phyloP scores from a whole-genome alignment of 139 green algal genomes.

The Chlorella sp. region DNA sequence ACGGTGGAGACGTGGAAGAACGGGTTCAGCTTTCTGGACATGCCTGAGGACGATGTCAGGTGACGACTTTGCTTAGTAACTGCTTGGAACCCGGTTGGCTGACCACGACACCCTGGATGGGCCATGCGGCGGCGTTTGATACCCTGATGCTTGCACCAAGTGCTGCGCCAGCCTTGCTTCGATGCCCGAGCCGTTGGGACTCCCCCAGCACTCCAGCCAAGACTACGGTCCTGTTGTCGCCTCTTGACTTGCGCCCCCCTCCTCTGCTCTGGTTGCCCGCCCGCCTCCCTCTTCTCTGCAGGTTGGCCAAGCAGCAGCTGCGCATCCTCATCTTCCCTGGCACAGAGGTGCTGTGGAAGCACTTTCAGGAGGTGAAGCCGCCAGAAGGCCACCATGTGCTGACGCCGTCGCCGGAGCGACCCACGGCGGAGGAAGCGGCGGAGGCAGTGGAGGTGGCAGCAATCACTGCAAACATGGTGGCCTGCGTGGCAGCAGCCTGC shows the following conservation, averaged over 20 bases:
- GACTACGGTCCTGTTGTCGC: too few species aligned
- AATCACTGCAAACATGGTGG: slow-evolving; percentile 27
- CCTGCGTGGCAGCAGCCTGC: not conserved
- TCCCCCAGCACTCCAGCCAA: not conserved
- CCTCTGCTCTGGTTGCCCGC: too few species aligned
- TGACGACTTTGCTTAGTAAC: too few species aligned
- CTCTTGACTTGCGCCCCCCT: not conserved
- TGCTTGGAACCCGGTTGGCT: too few species aligned
- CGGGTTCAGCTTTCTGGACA: slow-evolving; percentile 67
- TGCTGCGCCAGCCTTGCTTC: too few species aligned
- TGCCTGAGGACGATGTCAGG: slow-evolving; percentile 57
- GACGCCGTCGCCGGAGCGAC: not conserved
- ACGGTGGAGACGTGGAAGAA: slow-evolving; percentile 64
- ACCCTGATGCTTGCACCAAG: too few species aligned
- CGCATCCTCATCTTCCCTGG: slow-evolving; percentile 85
- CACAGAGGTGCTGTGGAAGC: slow-evolving; percentile 64
- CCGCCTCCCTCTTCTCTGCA: too few species aligned
- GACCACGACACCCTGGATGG: too few species aligned
- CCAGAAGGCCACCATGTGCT: slow-evolving; percentile 40
- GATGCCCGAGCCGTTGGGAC: too few species aligned
- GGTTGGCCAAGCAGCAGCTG: slow-evolving; percentile 67
- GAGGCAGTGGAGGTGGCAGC: slow-evolving; percentile 6
- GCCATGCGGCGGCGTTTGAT: too few species aligned
- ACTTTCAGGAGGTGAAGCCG: not conserved
- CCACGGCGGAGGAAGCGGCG: not conserved